Evolutionary conservation across 345 rosid species (phyloP).

Genomic region (Garcia nutans): DNA sequence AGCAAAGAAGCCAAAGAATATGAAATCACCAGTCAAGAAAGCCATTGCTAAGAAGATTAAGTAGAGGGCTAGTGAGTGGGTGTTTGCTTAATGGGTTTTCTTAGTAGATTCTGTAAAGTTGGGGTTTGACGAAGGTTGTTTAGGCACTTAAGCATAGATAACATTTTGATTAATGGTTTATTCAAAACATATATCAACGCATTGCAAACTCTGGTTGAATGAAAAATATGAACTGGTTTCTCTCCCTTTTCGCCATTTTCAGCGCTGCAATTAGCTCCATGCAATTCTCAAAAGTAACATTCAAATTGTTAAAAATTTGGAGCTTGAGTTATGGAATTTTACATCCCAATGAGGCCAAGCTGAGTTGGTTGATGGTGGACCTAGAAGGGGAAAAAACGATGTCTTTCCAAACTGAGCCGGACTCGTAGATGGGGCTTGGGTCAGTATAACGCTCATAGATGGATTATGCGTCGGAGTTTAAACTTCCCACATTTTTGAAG

Average conservation of each 20-base stretch:
- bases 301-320: neutral
- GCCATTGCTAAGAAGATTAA: slow-evolving; percentile 6
- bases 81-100: no score
- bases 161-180: no score
- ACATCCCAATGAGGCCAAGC: neutral
- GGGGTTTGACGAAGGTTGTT: no score
- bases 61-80: neutral
- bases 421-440: slow-evolving; percentile 33
- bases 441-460: slow-evolving; percentile 61
- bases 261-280: no score
- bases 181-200: no score
- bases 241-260: no score
- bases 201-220: no score
- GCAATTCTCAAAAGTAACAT: no score
- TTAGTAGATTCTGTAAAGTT: neutral
- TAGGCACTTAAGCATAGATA: no score
- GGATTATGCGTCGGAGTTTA: slow-evolving; percentile 62
- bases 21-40: slow-evolving; percentile 19
- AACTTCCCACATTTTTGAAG: slow-evolving; percentile 38
- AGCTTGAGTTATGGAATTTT: neutral
- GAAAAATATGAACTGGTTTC: no score
- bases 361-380: neutral
- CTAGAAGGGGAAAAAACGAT: slow-evolving; percentile 49
- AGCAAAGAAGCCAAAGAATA: slow-evolving; percentile 17
- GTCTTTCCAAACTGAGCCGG: slow-evolving; percentile 71